Base-by-base conservation (phyloP, 2,329 filamentous ascomycete genomes). In the Chaetomium sp. region DNA sequence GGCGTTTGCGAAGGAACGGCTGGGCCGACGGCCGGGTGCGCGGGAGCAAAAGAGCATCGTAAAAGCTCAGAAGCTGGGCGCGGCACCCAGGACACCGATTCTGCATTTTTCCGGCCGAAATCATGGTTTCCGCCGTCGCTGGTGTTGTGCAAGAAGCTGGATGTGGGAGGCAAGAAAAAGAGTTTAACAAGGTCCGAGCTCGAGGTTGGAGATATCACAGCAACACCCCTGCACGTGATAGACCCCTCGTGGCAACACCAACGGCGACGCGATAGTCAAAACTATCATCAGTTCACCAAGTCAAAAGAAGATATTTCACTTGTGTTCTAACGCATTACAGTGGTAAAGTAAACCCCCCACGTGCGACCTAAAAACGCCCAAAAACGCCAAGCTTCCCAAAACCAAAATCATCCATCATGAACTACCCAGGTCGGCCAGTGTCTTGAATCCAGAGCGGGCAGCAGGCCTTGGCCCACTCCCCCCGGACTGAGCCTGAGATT, bases 401-500 rank as follows among this genome's bases (percentile, higher is more conserved):
- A 3, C 35, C 55, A 23, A 10, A 42, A 57, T 21, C 10, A 31
- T 29, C 51, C 45, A 42, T 67, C 60, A 69, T 45, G 49, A 31
- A 21, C 62, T 68, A 6, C 66, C 55, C 65, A 87, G 70, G 68
- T 87, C 85, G 8, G 84, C 81, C 74, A 87, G 69, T 1, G 85
- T 87, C 75, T 78, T 82, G 71, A 84, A 83, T 1, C 73, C 70
- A 45, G 80, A 67, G 61, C 76, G 77, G 29, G 45, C 29, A 4
- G 47, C 31, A 10, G 72, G 73, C 54, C 68, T 74, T 65, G 71
- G 61, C 42, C 60, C 60, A 2, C 68, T 65, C 47, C 57, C 62
- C 3, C 31, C 58, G 27, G 57, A 35, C 61, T 64, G 60, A 42
- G 21, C 69, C 56, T 50, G 65, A 21, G 70, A 69, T 42, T 65